A percentile compares a stretch with the other conserved stretches of the same genome.
Conservation (phyloP, 208 protist genomes). For the Wallacemonas sp. region DNA sequence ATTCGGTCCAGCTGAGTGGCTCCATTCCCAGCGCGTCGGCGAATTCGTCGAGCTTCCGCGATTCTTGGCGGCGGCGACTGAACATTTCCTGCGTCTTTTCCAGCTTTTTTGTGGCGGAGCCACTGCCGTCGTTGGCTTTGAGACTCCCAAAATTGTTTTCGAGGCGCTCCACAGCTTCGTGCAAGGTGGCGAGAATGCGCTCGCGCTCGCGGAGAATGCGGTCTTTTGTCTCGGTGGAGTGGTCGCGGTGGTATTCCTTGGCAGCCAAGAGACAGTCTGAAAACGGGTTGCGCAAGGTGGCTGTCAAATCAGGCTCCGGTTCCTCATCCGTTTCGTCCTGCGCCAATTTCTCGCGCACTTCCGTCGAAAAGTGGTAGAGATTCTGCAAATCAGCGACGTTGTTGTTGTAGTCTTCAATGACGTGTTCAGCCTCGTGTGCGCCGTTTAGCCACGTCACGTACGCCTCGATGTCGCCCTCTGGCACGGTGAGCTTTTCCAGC, state of each 20-base stretch:
- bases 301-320: constrained; percentile 26
- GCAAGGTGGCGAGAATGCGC: constrained; percentile 25
- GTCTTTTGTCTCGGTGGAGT: constrained; percentile 31
- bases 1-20: constrained; percentile 70
- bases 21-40: constrained; percentile 66
- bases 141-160: constrained; percentile 35
- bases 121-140: constrained; percentile 44
- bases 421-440: constrained; percentile 34
- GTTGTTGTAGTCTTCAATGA: constrained; percentile 37
- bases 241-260: constrained; percentile 34
- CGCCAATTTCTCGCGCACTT: constrained; percentile 37
- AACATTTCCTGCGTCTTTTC: constrained; percentile 39
- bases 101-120: constrained; percentile 49
- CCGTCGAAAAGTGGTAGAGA: constrained; percentile 36
- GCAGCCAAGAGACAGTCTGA: constrained; percentile 34
- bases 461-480: constrained; percentile 29
- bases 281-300: constrained; percentile 36
- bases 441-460: constrained; percentile 53
- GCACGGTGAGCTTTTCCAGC: constrained; percentile 33
- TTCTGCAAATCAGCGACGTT: constrained; percentile 46
- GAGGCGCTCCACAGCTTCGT: constrained; percentile 34
- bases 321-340: neutral
- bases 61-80: constrained; percentile 25
- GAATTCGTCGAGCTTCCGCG: constrained; percentile 62
- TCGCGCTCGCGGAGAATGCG: constrained; percentile 35